A percentile compares a stretch with the other conserved stretches of the same genome.
Evolutionary conservation across 352 stramenopile genomes (phyloP).

Genomic region (Globisporangium nunn): DNA sequence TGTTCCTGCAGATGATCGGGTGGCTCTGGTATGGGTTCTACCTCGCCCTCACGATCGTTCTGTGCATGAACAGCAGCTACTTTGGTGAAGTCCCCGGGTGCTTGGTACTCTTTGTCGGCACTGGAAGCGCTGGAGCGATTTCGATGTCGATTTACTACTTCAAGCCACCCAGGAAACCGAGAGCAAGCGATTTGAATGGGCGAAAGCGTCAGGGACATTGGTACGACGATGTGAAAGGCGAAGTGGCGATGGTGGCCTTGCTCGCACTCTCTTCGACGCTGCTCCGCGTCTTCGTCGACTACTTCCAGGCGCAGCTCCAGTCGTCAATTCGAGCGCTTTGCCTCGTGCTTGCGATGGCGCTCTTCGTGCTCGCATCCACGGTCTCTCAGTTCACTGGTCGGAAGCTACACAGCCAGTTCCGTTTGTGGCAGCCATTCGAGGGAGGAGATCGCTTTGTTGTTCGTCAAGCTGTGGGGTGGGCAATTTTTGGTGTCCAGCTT

Average conservation of each 20-base stretch:
- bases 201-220: background rate
- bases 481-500: slow-evolving; percentile 35
- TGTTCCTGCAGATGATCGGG: slow-evolving; percentile 50
- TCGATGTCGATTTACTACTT: slow-evolving; percentile 33
- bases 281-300: slow-evolving; percentile 31
- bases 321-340: slow-evolving; percentile 9
- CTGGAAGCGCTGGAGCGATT: slow-evolving; percentile 21
- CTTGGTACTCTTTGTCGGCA: slow-evolving; percentile 29
- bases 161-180: background rate
- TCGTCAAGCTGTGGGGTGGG: slow-evolving; percentile 47
- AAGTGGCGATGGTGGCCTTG: slow-evolving; percentile 34
- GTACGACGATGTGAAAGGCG: slow-evolving; percentile 13
- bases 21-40: slow-evolving; percentile 57
- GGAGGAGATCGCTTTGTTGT: slow-evolving; percentile 36
- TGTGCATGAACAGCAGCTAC: slow-evolving; percentile 27
- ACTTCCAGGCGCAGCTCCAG: slow-evolving; percentile 20
- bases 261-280: slow-evolving; percentile 30
- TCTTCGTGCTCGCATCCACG: slow-evolving; percentile 24
- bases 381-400: slow-evolving; percentile 26
- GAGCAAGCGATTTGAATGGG: background rate
- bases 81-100: slow-evolving; percentile 20
- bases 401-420: slow-evolving; percentile 21
- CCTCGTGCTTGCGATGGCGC: slow-evolving; percentile 18
- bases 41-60: slow-evolving; percentile 27
- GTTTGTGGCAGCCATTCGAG: slow-evolving; percentile 42